Conservation (phyloP, 176 grass and related monocot species). For the Phoenix dactylifera region DNA sequence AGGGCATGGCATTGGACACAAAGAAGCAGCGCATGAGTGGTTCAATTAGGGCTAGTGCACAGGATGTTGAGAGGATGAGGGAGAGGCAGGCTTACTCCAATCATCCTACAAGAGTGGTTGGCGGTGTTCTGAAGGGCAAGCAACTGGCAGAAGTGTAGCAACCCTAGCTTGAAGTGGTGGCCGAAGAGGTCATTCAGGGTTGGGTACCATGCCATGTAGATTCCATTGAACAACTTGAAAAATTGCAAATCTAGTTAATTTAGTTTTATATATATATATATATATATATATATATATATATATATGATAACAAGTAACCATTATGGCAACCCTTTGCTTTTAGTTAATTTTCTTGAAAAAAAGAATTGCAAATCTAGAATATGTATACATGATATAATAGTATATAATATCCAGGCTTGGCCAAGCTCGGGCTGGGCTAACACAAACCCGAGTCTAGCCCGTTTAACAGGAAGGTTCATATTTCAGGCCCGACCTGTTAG, state of each 20-base stretch:
- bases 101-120: slow-evolving; percentile 35
- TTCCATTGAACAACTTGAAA: slow-evolving; percentile 98
- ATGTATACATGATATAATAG: too few relatives aligned
- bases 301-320: too few relatives aligned
- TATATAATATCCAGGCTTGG: too few relatives aligned
- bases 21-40: slow-evolving; percentile 24
- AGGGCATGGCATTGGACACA: slow-evolving; percentile 15
- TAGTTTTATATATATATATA: not conserved
- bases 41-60: slow-evolving; percentile 12
- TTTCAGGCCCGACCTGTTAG: too few relatives aligned
- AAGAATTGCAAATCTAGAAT: too few relatives aligned
- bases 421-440: too few relatives aligned
- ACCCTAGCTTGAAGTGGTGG: slow-evolving; percentile 70
- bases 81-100: slow-evolving; percentile 34
- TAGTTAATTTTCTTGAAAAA: too few relatives aligned
- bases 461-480: too few relatives aligned
- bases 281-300: not conserved
- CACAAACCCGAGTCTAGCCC: too few relatives aligned
- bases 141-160: slow-evolving; percentile 83
- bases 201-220: slow-evolving; percentile 90
- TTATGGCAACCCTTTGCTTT: too few relatives aligned
- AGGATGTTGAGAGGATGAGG: slow-evolving; percentile 19
- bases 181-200: slow-evolving; percentile 68
- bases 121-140: slow-evolving; percentile 51
- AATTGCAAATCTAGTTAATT: slow-evolving; percentile 30